Percentiles rank a stretch among this genome's conserved stretches.
Conservation (phyloP, 805 yeast genomes). For the Candida vartiovaarae region DNA sequence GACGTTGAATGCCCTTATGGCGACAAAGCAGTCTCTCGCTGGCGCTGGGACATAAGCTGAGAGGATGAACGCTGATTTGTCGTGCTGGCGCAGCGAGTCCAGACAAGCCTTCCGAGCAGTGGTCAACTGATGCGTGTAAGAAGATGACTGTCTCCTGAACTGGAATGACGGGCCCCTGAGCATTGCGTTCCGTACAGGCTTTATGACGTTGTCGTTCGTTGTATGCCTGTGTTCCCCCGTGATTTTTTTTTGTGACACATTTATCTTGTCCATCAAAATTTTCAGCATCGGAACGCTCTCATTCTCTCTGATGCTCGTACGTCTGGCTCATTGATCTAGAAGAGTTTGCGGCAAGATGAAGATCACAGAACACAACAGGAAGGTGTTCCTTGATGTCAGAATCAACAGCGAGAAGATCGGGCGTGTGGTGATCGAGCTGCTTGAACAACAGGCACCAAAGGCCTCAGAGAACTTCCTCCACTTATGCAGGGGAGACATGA, state of each 20-base stretch:
- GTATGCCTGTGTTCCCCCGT: no score
- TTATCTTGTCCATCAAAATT: no score
- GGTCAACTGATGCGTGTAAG: constrained; percentile 4
- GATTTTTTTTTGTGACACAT: no score
- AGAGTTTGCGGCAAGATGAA: no score
- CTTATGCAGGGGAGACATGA: constrained; percentile 34
- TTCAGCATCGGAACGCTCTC: no score
- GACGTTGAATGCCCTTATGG: constrained; percentile 56
- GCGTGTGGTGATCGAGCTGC: constrained; percentile 54
- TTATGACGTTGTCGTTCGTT: no score
- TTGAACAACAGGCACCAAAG: constrained; percentile 44
- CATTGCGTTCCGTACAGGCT: no score
- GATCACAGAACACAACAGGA: no score
- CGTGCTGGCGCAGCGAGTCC: constrained; percentile 26
- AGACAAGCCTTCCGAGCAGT: constrained; percentile 6
- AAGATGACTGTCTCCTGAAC: background rate
- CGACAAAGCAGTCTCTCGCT: constrained; percentile 55
- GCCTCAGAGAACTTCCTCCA: constrained; percentile 44
- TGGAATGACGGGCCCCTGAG: no score
- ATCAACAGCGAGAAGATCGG: constrained; percentile 41
- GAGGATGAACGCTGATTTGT: constrained; percentile 57
- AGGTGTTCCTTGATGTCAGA: constrained; percentile 44
- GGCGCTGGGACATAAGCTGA: constrained; percentile 65
- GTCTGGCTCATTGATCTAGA: no score
- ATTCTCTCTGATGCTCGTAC: no score